Evolutionary conservation across 352 stramenopile species (phyloP).

Genomic region (Phytopythium aichiense): DNA sequence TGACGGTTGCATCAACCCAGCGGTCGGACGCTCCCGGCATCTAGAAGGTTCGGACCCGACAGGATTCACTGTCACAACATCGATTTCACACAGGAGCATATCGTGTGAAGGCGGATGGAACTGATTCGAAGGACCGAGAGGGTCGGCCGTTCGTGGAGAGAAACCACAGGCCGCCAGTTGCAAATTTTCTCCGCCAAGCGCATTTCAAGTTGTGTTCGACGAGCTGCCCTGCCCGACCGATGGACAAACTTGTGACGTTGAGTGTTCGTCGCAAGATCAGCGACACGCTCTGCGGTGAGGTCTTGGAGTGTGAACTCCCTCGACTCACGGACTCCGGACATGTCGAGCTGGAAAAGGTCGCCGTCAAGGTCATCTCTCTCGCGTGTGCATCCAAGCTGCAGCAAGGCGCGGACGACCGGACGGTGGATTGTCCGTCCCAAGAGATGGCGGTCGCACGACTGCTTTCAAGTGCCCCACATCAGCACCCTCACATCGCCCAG

Average conservation of each 20-base stretch:
- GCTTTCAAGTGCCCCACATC: not conserved
- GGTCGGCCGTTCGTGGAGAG: not conserved
- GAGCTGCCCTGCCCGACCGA: not conserved
- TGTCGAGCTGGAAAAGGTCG: not conserved
- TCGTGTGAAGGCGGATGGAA: not conserved
- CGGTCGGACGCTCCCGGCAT: not conserved
- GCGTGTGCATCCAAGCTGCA: not conserved
- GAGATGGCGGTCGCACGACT: not conserved
- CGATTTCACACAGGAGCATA: not conserved
- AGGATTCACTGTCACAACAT: not conserved
- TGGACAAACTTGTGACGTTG: constrained; percentile 4
- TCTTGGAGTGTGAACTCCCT: constrained; percentile 8
- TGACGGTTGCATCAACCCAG: not conserved
- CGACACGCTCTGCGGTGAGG: constrained; percentile 9
- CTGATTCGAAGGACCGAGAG: not conserved
- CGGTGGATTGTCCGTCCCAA: not conserved
- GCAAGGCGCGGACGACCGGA: not conserved
- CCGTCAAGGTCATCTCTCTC: constrained; percentile 3
- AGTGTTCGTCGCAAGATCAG: constrained; percentile 9
- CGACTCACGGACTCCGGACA: not conserved
- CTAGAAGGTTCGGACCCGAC: not conserved
- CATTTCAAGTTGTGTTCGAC: not conserved
- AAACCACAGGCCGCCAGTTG: not conserved
- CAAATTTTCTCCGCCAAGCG: not conserved
- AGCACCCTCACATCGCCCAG: constrained; percentile 39